phyloP scores from a whole-genome alignment of 805 yeast genomes.

The Barnettozyma sucrosica region DNA sequence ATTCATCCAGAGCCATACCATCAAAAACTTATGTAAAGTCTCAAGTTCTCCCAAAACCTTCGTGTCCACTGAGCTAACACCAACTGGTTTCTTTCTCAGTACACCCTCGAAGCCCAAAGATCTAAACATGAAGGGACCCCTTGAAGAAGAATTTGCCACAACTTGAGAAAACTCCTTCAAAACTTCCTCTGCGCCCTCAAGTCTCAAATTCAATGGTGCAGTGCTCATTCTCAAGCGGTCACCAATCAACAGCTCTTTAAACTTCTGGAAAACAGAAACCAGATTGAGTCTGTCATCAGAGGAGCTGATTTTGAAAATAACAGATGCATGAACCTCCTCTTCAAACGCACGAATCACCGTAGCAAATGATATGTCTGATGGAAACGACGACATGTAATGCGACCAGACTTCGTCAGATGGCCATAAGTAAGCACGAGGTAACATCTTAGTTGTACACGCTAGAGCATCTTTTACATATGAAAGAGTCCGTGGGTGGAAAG shows the following conservation, averaged over 20 bases:
- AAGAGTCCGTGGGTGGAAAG: slow-evolving; percentile 41
- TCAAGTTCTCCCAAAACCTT: slow-evolving; percentile 38
- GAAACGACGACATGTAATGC: slow-evolving; percentile 55
- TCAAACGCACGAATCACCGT: slow-evolving; percentile 44
- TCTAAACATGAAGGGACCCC: slow-evolving; percentile 48
- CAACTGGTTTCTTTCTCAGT: neutral
- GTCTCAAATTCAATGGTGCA: slow-evolving; percentile 51
- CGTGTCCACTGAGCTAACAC: slow-evolving; percentile 3
- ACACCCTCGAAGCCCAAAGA: slow-evolving; percentile 12
- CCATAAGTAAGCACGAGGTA: slow-evolving; percentile 66
- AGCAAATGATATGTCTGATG: slow-evolving; percentile 41
- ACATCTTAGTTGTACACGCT: slow-evolving; percentile 42
- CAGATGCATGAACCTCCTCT: slow-evolving; percentile 29
- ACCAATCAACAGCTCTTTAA: slow-evolving; percentile 40
- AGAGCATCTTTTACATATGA: slow-evolving; percentile 41
- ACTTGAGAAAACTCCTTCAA: slow-evolving; percentile 45
- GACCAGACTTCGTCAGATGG: slow-evolving; percentile 73
- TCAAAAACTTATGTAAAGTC: slow-evolving; percentile 57
- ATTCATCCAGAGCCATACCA: slow-evolving; percentile 77
- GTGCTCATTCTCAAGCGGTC: slow-evolving; percentile 54
- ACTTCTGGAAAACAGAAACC: slow-evolving; percentile 35
- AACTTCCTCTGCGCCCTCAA: slow-evolving; percentile 40
- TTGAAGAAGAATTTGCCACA: slow-evolving; percentile 35
- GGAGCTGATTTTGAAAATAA: slow-evolving; percentile 34
- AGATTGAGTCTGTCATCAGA: slow-evolving; percentile 33